phyloP scores from a whole-genome alignment of 768 basidiomycete genomes.

The Kwoniella newhampshirensis region DNA sequence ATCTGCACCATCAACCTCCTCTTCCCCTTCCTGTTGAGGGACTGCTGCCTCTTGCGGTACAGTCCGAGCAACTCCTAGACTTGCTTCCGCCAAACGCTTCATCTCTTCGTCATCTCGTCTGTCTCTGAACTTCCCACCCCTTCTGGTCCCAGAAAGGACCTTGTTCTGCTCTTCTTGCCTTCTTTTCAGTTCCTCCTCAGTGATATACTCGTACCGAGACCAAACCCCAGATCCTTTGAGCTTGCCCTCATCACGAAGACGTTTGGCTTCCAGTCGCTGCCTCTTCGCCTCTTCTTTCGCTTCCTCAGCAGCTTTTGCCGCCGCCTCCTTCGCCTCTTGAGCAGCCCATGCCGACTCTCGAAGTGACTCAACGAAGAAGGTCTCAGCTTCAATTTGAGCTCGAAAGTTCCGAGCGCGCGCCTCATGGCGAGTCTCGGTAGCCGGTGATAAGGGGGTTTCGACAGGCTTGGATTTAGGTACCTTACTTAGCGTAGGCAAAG shows the following conservation, averaged over 20 bases:
- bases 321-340: slow-evolving; percentile 28
- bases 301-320: slow-evolving; percentile 13
- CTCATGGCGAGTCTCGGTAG: slow-evolving; percentile 9
- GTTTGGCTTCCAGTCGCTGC: slow-evolving; percentile 29
- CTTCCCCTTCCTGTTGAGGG: background rate
- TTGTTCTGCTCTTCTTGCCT: slow-evolving; percentile 21
- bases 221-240: slow-evolving; percentile 43
- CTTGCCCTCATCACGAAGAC: slow-evolving; percentile 22
- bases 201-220: slow-evolving; percentile 37
- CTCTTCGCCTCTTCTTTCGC: slow-evolving; percentile 28
- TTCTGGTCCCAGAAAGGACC: slow-evolving; percentile 30
- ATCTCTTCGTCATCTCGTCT: slow-evolving; percentile 39
- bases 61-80: background rate
- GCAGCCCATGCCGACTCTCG: slow-evolving; percentile 30
- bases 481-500: slow-evolving; percentile 39
- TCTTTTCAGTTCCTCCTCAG: slow-evolving; percentile 29
- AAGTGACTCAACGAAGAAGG: slow-evolving; percentile 30
- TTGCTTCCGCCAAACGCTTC: slow-evolving; percentile 22
- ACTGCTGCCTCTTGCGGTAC: slow-evolving; percentile 1
- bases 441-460: slow-evolving; percentile 13
- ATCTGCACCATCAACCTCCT: background rate
- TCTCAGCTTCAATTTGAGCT: slow-evolving; percentile 27
- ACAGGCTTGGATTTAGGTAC: slow-evolving; percentile 25
- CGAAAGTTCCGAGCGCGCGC: slow-evolving; percentile 14
- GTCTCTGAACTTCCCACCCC: slow-evolving; percentile 39